Evolutionary conservation across 2,329 filamentous ascomycete species (phyloP).

Genomic region (Bipolaris bicolor): DNA sequence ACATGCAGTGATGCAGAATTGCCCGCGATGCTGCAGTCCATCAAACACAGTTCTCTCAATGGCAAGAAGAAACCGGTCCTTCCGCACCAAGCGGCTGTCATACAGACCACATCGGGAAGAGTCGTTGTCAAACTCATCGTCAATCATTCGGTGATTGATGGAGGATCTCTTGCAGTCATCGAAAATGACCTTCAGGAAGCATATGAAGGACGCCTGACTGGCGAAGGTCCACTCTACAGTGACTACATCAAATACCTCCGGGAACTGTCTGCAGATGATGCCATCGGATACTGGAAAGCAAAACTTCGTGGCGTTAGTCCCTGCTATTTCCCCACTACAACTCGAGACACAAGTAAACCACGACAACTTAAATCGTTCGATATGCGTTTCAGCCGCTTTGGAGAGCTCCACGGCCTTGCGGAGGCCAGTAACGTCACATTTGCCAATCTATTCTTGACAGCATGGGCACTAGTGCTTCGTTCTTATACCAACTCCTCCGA

Average conservation of each 20-base stretch:
- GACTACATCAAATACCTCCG: conserved; percentile 46
- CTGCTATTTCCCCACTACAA: conserved; percentile 41
- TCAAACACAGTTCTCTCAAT: conserved; percentile 36
- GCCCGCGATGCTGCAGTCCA: conserved; percentile 27
- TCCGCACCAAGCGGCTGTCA: conserved; percentile 42
- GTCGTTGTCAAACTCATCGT: conserved; percentile 45
- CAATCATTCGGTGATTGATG: conserved; percentile 46
- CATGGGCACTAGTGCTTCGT: conserved; percentile 42
- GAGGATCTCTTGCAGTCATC: conserved; percentile 40
- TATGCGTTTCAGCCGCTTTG: conserved; percentile 38
- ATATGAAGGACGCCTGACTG: conserved; percentile 35
- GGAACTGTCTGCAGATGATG: conserved; percentile 24
- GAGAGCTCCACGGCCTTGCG: conserved; percentile 38
- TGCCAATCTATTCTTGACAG: conserved; percentile 41
- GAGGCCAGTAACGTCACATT: conserved; percentile 37
- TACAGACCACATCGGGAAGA: conserved; percentile 35
- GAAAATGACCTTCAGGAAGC: conserved; percentile 40
- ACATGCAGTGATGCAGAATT: conserved; percentile 36
- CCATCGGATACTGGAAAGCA: conserved; percentile 41
- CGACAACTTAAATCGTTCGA: conserved; percentile 36
- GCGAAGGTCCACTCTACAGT: conserved; percentile 40
- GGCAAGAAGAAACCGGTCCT: conserved; percentile 39
- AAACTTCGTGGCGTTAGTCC: conserved; percentile 39
- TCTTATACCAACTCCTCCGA: conserved; percentile 39
- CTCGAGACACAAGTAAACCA: conserved; percentile 31